Evolutionary conservation across 2,329 filamentous ascomycete genomes (phyloP).

Genomic region (Colletotrichum orchidophilum): DNA sequence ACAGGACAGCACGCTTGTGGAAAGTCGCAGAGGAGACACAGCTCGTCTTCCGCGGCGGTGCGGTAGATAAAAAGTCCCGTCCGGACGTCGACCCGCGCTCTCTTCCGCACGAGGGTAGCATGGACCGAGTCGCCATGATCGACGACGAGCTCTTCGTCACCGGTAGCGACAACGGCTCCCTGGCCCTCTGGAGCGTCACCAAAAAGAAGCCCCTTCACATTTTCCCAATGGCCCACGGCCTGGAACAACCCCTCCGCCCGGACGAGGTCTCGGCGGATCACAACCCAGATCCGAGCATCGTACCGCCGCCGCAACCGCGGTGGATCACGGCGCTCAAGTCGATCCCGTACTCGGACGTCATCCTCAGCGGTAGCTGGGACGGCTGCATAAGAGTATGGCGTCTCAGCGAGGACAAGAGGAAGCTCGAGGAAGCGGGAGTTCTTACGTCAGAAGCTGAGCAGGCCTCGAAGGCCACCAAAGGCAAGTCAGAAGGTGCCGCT

Average conservation of each 20-base stretch:
- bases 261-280: constrained; percentile 78
- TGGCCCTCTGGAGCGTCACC: constrained; percentile 87
- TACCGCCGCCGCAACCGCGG: constrained; percentile 75
- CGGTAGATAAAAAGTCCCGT: constrained; percentile 59
- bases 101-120: constrained; percentile 79
- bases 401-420: constrained; percentile 83
- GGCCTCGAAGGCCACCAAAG: constrained; percentile 22
- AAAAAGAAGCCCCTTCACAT: constrained; percentile 95
- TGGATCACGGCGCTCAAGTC: constrained; percentile 91
- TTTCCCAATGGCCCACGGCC: constrained; percentile 82
- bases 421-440: constrained; percentile 76
- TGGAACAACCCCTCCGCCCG: constrained; percentile 76
- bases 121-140: constrained; percentile 91
- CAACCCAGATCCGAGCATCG: constrained; percentile 66
- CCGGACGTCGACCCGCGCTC: constrained; percentile 58
- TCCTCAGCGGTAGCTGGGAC: constrained; percentile 95
- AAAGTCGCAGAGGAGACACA: constrained; percentile 96
- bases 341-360: constrained; percentile 88
- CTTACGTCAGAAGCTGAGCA: constrained; percentile 47
- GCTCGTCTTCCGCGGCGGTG: constrained; percentile 88
- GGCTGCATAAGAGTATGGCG: constrained; percentile 88
- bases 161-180: constrained; percentile 87
- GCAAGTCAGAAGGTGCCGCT: constrained; percentile 35
- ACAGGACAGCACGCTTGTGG: constrained; percentile 93
- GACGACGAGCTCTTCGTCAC: constrained; percentile 92